A percentile compares a stretch with the other conserved stretches of the same genome.
These are phyloP conservation scores for Solanum raphanifolium DNA, from an alignment of 257 asterid species.

Conservation along the genomic window DNA sequence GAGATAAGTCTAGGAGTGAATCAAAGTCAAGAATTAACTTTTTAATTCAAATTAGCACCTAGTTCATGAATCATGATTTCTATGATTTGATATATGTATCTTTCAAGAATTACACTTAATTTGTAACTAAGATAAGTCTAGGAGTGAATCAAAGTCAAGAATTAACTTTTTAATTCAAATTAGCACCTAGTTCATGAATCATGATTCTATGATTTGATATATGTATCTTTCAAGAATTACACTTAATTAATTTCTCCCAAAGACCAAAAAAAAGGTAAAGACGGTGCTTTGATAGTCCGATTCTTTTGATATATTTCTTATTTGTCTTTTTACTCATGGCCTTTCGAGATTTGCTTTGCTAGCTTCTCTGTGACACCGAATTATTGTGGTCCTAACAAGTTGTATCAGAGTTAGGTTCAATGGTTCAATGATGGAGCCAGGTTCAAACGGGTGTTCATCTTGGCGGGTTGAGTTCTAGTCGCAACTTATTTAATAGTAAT, in stretches of 20 bases:
- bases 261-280: not conserved
- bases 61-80: not conserved
- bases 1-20: not conserved
- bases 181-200: not conserved
- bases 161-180: not conserved
- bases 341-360: not conserved
- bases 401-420: not conserved
- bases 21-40: not conserved
- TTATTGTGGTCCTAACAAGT: not conserved
- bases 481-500: not conserved
- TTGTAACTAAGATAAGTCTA: not conserved
- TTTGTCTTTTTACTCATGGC: not conserved
- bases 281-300: not conserved
- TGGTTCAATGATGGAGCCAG: not conserved
- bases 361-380: not conserved
- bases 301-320: not conserved
- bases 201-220: not conserved
- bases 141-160: not conserved
- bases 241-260: not conserved
- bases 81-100: not conserved
- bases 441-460: not conserved
- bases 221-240: not conserved
- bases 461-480: not conserved
- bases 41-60: not conserved
- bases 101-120: not conserved